Base-by-base conservation (phyloP, 495 filamentous ascomycete species). In the Durotheca rogersii region DNA sequence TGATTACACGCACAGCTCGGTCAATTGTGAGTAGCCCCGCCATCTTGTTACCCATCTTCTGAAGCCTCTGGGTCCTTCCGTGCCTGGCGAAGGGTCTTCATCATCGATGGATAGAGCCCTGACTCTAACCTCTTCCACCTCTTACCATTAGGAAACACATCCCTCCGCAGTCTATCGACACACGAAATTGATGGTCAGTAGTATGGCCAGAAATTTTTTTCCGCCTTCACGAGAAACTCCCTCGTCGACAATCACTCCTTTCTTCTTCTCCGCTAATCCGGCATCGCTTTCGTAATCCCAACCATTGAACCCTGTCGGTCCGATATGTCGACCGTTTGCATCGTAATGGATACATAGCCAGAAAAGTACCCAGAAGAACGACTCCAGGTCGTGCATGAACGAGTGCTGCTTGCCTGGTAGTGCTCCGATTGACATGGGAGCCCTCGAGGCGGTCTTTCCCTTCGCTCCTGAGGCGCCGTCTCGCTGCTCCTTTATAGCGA, bases 311-410 rank as follows among this genome's bases (percentile, higher is more conserved):
- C 66, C 31, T n/a, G n/a, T n/a, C 46, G 35, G 11, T 39, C 6
- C 21, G 46, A 12, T 12, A 42, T 56, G 17, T 33, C 43, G n/a
- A 23, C 42, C 51, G 20, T 45, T 45, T 18, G 51, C 64, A 6
- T 71, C 20, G 39, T 60, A 70, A 37, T 77, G 66, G 19, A 77
- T 67, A 50, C 64, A 75, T 37, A 78, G 71, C 70, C 68, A 75
- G 45, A 76, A 78, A 0, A 80, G 46, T 16, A 81, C 74, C 71
- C 69, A 79, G 52, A 80, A 80, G 58, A 81, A 78, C 17, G 71
- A 80, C 61, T 81, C 73, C 10, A 81, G 67, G 50, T 75, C 67
- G 40, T 76, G 67, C 67, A 74, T 69, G 33, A 74, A 75, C 3
- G 61, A 65, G 54, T 75, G 66, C 10, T 63, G 47, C 45, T 78